Conservation (phyloP, 2,329 filamentous ascomycete species). For the Fusarium caatingaense region DNA sequence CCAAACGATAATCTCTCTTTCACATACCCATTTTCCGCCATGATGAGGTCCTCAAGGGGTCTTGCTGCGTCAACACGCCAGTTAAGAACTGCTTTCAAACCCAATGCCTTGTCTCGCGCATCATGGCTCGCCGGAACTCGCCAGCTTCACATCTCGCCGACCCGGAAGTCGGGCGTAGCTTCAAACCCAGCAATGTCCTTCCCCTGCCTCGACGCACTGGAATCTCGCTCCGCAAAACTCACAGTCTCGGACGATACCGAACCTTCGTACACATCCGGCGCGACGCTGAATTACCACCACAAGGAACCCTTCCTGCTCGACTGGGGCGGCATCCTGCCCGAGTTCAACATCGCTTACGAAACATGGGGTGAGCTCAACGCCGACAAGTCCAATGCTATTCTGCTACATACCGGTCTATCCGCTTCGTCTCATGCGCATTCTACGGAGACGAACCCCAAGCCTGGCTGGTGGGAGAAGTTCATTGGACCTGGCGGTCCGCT, state of each 20-base stretch:
- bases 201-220: constrained; percentile 87
- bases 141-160: constrained; percentile 38
- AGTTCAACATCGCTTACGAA: constrained; percentile 93
- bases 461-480: constrained; percentile 99
- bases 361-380: constrained; percentile 87
- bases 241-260: constrained; percentile 77
- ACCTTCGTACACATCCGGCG: constrained; percentile 91
- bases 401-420: constrained; percentile 92
- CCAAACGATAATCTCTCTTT: neutral
- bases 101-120: neutral
- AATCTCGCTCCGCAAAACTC: constrained; percentile 80
- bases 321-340: constrained; percentile 91
- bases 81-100: constrained; percentile 17
- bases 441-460: constrained; percentile 84
- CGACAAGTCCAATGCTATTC: constrained; percentile 86
- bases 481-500: constrained; percentile 88
- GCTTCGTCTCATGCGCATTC: constrained; percentile 98
- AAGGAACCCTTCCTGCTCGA: constrained; percentile 82
- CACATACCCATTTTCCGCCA: constrained; percentile 18
- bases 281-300: constrained; percentile 82
- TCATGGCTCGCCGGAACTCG: constrained; percentile 27
- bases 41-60: constrained; percentile 44
- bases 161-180: constrained; percentile 53
- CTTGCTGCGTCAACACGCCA: constrained; percentile 38
- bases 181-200: constrained; percentile 91